A percentile compares a stretch with the other conserved stretches of the same genome.
Evolutionary conservation across 495 filamentous ascomycete species (phyloP).

Genomic region (Neurospora tetraspora): DNA sequence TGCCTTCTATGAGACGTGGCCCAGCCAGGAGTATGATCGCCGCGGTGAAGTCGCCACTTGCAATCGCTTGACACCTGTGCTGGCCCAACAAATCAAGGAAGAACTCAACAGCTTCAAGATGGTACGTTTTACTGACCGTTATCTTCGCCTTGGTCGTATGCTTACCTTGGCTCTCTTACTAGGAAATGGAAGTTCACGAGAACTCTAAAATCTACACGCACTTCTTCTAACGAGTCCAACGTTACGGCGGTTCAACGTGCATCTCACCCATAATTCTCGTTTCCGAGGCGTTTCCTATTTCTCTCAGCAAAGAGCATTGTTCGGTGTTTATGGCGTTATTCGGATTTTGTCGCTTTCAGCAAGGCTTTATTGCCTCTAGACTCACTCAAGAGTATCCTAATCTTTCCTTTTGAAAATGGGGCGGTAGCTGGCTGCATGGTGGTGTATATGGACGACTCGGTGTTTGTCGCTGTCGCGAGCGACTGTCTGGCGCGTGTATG

Average conservation of each 20-base stretch:
- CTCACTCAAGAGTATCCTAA: slow-evolving; percentile 13
- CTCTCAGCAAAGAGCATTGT: slow-evolving; percentile 32
- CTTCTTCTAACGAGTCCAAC: slow-evolving; percentile 69
- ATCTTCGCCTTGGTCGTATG: not conserved
- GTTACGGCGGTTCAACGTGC: slow-evolving; percentile 13
- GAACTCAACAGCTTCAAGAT: slow-evolving; percentile 99
- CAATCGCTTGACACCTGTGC: slow-evolving; percentile 92
- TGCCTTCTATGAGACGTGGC: slow-evolving; percentile 93
- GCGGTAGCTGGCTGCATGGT: not conserved
- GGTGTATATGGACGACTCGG: not conserved
- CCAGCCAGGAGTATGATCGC: slow-evolving; percentile 88
- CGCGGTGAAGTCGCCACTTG: slow-evolving; percentile 95
- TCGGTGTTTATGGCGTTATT: slow-evolving; percentile 42
- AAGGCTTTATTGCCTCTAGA: slow-evolving; percentile 18
- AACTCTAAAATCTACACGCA: slow-evolving; percentile 98
- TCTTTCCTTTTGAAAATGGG: not conserved
- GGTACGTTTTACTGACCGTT: slow-evolving; percentile 45
- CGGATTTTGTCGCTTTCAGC: slow-evolving; percentile 3
- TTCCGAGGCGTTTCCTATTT: slow-evolving; percentile 23
- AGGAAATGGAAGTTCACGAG: slow-evolving; percentile 99
- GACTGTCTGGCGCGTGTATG: not conserved
- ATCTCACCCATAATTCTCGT: slow-evolving; percentile 31
- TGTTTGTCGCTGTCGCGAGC: not conserved
- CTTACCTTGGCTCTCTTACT: slow-evolving; percentile 17
- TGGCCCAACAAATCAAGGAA: slow-evolving; percentile 99